A percentile compares a stretch with the other conserved stretches of the same genome.
Conservation (phyloP, 1,139 yeast genomes). For the Candida albicans region DNA sequence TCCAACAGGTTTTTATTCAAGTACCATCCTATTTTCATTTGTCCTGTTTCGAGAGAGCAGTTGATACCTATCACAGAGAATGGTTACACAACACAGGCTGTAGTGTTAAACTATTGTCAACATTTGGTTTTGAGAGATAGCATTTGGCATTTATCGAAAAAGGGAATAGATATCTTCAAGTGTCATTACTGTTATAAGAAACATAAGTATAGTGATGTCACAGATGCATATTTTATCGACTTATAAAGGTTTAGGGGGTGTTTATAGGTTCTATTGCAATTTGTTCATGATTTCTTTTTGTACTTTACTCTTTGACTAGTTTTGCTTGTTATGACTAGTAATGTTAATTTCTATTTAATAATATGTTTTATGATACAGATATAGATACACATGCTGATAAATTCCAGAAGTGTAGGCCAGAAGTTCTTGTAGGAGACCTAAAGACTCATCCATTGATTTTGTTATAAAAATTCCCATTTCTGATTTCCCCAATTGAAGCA, state of each 20-base stretch:
- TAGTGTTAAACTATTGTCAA: conserved; percentile 43
- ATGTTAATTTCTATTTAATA: too few relatives aligned
- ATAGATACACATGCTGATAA: too few relatives aligned
- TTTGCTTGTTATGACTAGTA: too few relatives aligned
- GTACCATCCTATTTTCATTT: conserved; percentile 84
- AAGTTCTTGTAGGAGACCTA: too few relatives aligned
- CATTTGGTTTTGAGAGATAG: conserved; percentile 49
- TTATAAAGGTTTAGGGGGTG: conserved; percentile 9
- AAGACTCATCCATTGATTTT: too few relatives aligned
- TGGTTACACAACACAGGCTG: conserved; percentile 37
- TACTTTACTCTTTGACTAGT: too few relatives aligned
- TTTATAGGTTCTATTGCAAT: too few relatives aligned
- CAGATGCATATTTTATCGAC: conserved; percentile 48
- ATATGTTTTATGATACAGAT: too few relatives aligned
- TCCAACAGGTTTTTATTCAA: conserved; percentile 42
- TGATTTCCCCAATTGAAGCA: conserved; percentile 44
- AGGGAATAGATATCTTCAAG: conserved; percentile 44
- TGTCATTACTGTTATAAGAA: conserved; percentile 52
- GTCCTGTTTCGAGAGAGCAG: conserved; percentile 90
- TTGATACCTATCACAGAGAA: conserved; percentile 36
- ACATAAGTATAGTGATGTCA: conserved; percentile 42
- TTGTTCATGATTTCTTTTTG: too few relatives aligned
- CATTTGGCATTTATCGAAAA: conserved; percentile 45
- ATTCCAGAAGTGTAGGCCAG: too few relatives aligned
- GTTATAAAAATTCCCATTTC: conserved; percentile 39